phyloP scores from a whole-genome alignment of 2,329 filamentous ascomycete genomes.

The Colletotrichum brevisporum region DNA sequence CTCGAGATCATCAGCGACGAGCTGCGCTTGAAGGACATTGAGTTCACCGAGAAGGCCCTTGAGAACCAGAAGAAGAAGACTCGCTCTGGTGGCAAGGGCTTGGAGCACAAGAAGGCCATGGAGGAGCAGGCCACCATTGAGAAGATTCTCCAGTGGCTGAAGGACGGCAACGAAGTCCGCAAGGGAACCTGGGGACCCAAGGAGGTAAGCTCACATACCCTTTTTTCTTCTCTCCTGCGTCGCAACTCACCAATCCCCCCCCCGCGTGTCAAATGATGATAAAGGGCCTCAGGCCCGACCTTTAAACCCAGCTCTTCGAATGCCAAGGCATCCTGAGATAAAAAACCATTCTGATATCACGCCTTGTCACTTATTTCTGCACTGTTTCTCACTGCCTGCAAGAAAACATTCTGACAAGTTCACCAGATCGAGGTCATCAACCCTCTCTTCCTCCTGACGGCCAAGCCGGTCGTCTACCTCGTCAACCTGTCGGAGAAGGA shows the following conservation, averaged over 20 bases:
- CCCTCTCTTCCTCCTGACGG: constrained; percentile 92
- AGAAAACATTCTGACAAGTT: constrained; percentile 47
- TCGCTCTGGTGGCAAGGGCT: constrained; percentile 89
- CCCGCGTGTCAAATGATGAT: constrained; percentile 83
- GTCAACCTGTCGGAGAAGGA: constrained; percentile 98
- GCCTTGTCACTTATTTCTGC: constrained; percentile 41
- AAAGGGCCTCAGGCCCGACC: constrained; percentile 94
- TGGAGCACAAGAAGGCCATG: constrained; percentile 98
- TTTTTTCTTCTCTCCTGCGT: constrained; percentile 42
- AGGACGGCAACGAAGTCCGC: constrained; percentile 92
- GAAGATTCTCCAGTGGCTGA: constrained; percentile 86
- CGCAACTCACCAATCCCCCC: constrained; percentile 7
- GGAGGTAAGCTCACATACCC: constrained; percentile 82
- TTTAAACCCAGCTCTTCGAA: constrained; percentile 99
- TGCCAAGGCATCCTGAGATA: constrained; percentile 91
- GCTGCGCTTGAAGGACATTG: constrained; percentile 96
- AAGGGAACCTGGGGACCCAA: constrained; percentile 92
- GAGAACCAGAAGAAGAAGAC: constrained; percentile 96
- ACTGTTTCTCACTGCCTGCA: constrained; percentile 33
- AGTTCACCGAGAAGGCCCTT: constrained; percentile 96
- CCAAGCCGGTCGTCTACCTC: constrained; percentile 96
- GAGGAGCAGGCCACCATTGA: constrained; percentile 95
- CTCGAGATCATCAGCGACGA: constrained; percentile 97
- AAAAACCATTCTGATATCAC: constrained; percentile 54
- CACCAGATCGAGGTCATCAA: constrained; percentile 95